Evolutionary conservation across 139 green algal genomes (phyloP).

Genomic region (Picochlorum sp.): DNA sequence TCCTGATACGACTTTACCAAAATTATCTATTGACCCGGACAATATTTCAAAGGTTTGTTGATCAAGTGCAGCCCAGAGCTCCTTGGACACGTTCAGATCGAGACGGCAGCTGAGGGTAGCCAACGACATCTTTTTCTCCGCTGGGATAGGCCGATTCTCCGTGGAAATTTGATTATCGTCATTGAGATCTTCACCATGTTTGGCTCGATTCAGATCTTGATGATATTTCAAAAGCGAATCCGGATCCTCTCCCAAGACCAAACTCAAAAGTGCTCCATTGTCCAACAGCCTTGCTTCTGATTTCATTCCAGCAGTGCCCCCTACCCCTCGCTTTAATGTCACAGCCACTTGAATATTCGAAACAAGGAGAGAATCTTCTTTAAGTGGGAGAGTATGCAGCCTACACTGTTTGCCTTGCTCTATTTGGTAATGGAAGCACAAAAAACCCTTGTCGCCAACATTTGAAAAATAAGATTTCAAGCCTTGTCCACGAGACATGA

Average conservation of each 20-base stretch:
- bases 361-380: background rate
- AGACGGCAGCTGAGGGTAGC: slow-evolving; percentile 47
- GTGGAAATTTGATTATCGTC: background rate
- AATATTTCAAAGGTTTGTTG: background rate
- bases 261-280: slow-evolving; percentile 15
- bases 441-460: slow-evolving; percentile 23
- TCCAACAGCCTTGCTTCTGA: slow-evolving; percentile 29
- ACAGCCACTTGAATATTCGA: slow-evolving; percentile 37
- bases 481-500: background rate
- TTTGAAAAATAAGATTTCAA: slow-evolving; percentile 19
- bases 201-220: slow-evolving; percentile 2
- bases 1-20: background rate
- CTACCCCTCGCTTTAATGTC: slow-evolving; percentile 47
- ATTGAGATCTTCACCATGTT: background rate
- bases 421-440: slow-evolving; percentile 35
- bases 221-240: slow-evolving; percentile 1
- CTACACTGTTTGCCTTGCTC: no score
- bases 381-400: background rate
- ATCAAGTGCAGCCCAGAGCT: slow-evolving; percentile 16
- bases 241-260: slow-evolving; percentile 10
- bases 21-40: background rate
- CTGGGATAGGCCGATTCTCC: background rate
- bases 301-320: slow-evolving; percentile 48
- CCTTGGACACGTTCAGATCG: slow-evolving; percentile 47
- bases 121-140: slow-evolving; percentile 30